These are phyloP conservation scores for Neonectria punicea DNA, from an alignment of 2,329 filamentous ascomycete species.

Conservation along the genomic window DNA sequence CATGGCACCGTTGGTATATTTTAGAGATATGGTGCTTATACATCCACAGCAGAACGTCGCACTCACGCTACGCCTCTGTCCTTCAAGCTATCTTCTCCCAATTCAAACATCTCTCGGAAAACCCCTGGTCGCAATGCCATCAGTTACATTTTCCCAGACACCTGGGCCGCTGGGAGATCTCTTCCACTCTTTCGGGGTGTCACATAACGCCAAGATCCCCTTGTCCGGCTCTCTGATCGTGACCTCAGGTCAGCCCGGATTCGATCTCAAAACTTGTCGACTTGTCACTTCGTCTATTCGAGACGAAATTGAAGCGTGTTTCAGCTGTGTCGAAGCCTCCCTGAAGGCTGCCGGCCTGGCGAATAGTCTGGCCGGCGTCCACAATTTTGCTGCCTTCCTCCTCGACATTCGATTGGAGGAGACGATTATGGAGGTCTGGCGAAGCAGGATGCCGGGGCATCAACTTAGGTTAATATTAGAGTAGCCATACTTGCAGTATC, in stretches of 20 bases:
- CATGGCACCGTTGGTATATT: neutral
- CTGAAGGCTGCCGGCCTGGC: neutral
- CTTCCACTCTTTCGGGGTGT: neutral
- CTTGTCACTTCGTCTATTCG: neutral
- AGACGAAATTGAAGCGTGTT: neutral
- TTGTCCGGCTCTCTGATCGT: neutral
- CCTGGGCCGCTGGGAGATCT: slow-evolving; percentile 4
- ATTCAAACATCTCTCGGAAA: neutral
- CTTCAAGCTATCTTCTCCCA: neutral
- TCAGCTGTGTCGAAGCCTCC: neutral
- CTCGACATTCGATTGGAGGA: neutral
- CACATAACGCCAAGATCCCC: slow-evolving; percentile 2
- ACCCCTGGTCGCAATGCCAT: neutral
- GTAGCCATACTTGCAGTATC: too few relatives aligned
- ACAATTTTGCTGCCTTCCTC: slow-evolving; percentile 5
- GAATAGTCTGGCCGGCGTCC: neutral
- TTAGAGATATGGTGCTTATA: neutral
- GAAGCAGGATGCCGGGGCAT: neutral
- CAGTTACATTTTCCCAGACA: neutral
- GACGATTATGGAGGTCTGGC: slow-evolving; percentile 2
- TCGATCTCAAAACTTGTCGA: neutral
- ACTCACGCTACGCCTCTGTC: neutral
- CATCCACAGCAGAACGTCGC: neutral
- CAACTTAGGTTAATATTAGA: too few relatives aligned
- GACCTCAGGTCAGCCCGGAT: slow-evolving; percentile 2